These are phyloP conservation scores for Chytriomyces confervae DNA, from an alignment of 192 early-diverging fungal species.

Conservation along the genomic window DNA sequence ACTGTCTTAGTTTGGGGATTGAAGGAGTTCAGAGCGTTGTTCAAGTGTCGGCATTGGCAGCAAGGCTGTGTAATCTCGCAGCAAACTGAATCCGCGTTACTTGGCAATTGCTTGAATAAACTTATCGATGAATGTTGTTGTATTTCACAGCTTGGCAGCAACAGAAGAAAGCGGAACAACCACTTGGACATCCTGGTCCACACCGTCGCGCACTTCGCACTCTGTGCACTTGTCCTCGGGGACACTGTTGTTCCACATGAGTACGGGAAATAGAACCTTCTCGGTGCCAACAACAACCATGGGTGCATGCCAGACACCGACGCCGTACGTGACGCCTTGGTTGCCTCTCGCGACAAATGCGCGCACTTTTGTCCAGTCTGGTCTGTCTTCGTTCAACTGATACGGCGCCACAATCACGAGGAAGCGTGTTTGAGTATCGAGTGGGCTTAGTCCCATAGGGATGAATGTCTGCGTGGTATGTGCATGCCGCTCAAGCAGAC, in stretches of 20 bases:
- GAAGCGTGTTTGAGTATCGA: constrained; percentile 46
- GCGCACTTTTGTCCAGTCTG: constrained; percentile 69
- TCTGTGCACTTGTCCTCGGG: constrained; percentile 75
- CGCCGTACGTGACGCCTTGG: constrained; percentile 81
- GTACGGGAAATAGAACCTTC: constrained; percentile 68
- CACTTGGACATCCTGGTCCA: constrained; percentile 23
- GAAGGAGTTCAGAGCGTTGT: constrained; percentile 84
- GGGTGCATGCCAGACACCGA: constrained; percentile 74
- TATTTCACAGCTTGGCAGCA: too few relatives aligned
- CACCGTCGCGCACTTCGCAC: constrained; percentile 43
- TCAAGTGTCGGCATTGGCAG: constrained; percentile 86
- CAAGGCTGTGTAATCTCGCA: constrained; percentile 55
- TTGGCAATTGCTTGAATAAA: too few relatives aligned
- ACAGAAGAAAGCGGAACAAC: neutral
- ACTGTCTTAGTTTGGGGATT: too few relatives aligned
- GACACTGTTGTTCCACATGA: constrained; percentile 77
- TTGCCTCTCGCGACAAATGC: constrained; percentile 73
- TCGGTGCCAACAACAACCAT: constrained; percentile 61
- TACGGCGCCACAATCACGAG: constrained; percentile 69
- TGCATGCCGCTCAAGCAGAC: constrained; percentile 78
- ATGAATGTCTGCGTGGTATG: constrained; percentile 79
- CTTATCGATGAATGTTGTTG: too few relatives aligned
- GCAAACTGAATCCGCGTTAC: neutral
- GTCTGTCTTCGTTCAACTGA: constrained; percentile 56
- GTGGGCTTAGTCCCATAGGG: constrained; percentile 61